Conservation (phyloP, 2,329 filamentous ascomycete species). For the Paramyrothecium roridum region DNA sequence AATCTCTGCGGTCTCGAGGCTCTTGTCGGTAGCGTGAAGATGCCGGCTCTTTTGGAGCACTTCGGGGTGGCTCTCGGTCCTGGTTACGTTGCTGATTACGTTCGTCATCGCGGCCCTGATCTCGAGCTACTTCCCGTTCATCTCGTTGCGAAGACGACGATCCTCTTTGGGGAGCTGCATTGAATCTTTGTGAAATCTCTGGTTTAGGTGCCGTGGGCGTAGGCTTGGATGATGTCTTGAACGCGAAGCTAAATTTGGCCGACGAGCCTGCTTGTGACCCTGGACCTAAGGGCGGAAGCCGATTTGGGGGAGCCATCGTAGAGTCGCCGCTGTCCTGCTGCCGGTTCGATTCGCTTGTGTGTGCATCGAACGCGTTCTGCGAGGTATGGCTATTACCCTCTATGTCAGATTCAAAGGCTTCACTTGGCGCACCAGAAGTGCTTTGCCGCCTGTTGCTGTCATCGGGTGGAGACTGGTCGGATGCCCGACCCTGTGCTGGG, state of each 20-base stretch:
- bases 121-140: not conserved
- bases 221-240: constrained; percentile 70
- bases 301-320: constrained; percentile 52
- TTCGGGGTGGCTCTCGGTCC: constrained; percentile 45
- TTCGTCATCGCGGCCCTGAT: not conserved
- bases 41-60: constrained; percentile 52
- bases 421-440: constrained; percentile 7
- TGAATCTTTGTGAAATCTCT: constrained; percentile 67
- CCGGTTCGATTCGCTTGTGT: constrained; percentile 18
- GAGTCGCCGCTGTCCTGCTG: constrained; percentile 39
- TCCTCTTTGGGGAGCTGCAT: constrained; percentile 55
- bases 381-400: constrained; percentile 10
- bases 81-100: constrained; percentile 15
- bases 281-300: constrained; percentile 52
- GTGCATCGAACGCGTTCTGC: constrained; percentile 20
- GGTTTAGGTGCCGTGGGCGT: constrained; percentile 56
- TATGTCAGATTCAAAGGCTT: constrained; percentile 11
- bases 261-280: constrained; percentile 43
- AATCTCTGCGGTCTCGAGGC: constrained; percentile 35
- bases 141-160: not conserved
- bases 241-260: constrained; percentile 88
- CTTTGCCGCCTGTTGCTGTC: constrained; percentile 13
- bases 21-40: constrained; percentile 40
- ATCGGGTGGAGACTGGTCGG: constrained; percentile 9
- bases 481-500: constrained; percentile 14